Base-by-base conservation (phyloP, 352 stramenopile genomes). In the Globisporangium nagaii region DNA sequence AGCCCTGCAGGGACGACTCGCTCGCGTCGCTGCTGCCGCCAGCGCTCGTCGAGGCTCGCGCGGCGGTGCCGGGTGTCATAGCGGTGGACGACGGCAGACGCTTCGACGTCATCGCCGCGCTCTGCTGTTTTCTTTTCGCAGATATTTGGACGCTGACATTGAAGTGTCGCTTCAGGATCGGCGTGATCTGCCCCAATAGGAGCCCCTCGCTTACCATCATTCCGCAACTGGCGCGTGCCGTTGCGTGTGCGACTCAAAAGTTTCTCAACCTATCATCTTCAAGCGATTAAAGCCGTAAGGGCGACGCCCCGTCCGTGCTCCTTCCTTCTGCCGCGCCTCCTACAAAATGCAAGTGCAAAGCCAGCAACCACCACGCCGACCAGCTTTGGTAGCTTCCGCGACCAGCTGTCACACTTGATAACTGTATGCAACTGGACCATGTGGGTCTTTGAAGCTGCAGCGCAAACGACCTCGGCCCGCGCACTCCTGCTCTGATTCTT, bases 1-100 rank as follows among this genome's bases (percentile, higher is more conserved):
- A 89, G 34, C 60, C 66, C 24, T 86, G 49, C 22, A 64, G 36
- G n/a, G 63, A 65, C 1, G 58, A 59, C 27, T 77, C 65, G n/a
- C 7, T 30, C 4, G 7, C 22, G 15, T 28, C 34, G 9, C 5
- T n/a, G 15, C 12, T 41, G 15, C 17, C n/a, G 11, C 13, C 13
- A 7, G 31, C 19, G 39, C 37, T 45, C 8, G 37, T 10, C 19
- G 42, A 50, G 24, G 24, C 3, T 27, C 42, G 42, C 24, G 37
- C 37, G 17, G 42, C 12, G 17, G 25, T 25, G 42, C 25, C 4
- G 13, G 43, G 37, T 4, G 43, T n/a, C n/a, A n/a, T 1, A 37
- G n/a, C 27, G 27, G 27, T 28, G 4, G 27, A 50, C 11, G 19
- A 34, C 13, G 54, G 37, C 20, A 48, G 22, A 28, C 28, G 54